Base-by-base conservation (phyloP, 176 grass and related monocot species). In the Carex cristatella region DNA sequence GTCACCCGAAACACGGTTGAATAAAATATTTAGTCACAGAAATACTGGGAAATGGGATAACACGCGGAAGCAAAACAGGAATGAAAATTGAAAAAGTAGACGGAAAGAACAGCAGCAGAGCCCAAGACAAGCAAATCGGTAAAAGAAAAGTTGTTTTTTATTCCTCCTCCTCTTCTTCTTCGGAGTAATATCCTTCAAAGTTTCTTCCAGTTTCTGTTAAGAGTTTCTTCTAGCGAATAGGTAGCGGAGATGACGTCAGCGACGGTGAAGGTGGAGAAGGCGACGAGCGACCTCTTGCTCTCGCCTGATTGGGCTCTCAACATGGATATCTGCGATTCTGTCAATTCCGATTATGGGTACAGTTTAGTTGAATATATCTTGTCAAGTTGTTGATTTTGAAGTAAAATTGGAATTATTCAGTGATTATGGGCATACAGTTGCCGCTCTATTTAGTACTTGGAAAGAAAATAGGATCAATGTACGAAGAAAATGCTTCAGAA, bases 221-320 rank as follows among this genome's bases (percentile, higher is more conserved):
- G 44, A 14, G 8, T 18, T 66, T 63, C 40, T 48, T 28, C 10
- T 84, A 16, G 65, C 9, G 16, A 33, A 10, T 55, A 12, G 58
- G 85, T 86, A 86, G 51, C 69, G 82, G 57, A 87, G 69, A 86
- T 89, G 49, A 14, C 82, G 57, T 84, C 89, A 49, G 86, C 67
- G 48, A 79, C 81, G 83, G 92, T 94, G 44, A 83, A 77, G 85
- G 94, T 97, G 67, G 94, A 97, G 61, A 97, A 97, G 90, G 92
- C 94, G 28, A 97, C 94, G 38, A 97, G 87, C 90, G 94, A 94
- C 65, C 94, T 97, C 83, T 84, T 97, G 74, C 87, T 94, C 79
- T 91, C 81, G 7, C 94, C 94, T 27, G 94, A 97, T 80, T 97
- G 94, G 94, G 87, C 86, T n/a, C 86, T 97, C 85, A 97, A 97